Evolutionary conservation across 1,284 basidiomycete species (phyloP), one percentile per base, ranked within the genome.

Genomic region (Heterobasidion annosum): DNA sequence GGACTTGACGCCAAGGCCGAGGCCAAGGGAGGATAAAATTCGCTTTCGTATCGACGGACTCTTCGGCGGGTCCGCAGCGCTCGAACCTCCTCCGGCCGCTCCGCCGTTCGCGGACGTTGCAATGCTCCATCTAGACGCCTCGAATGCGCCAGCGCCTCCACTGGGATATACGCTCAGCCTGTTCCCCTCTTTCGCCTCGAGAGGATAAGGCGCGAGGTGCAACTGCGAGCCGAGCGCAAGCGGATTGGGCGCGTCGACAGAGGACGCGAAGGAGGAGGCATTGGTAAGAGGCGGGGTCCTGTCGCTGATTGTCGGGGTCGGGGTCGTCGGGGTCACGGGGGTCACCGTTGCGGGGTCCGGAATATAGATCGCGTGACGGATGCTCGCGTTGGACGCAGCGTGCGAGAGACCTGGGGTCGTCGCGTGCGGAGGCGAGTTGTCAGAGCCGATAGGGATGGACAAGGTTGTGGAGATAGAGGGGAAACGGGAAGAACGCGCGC

Each of bases 391-490:
- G 52, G 52, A 13, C 51, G 58, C 18, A 51, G 48, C 7, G 58
- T 51, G 2, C 57, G 56, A 25, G 53, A 34, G 3, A 54, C 54
- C 9, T 54, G 45, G 56, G 43, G 12, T 32, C 10, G 13, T 49
- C 35, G 2, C 48, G 51, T 12, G 53, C 13, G 0, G 58, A 55
- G 13, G 50, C 34, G 32, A 50, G 56, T 25, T 25, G 25, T 25
- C 25, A 5, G 25, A 25, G 25, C 25, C 25, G 25, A 25, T 25
- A 15, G 57, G 34, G 6, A 53, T 51, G 40, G 58, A 59, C 2
- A 59, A 58, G 8, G 58, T 59, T 13, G 59, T 60, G 6, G 59
- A 57, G 15, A 60, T 54, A 12, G 59, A 60, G 34, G 59, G 59
- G 50, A 54, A 56, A 10, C 55, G 56, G 32, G 43, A 35, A 8